These are phyloP conservation scores for Trichopus zeylanicus DNA, from an alignment of 116 monocot species.

Conservation along the genomic window DNA sequence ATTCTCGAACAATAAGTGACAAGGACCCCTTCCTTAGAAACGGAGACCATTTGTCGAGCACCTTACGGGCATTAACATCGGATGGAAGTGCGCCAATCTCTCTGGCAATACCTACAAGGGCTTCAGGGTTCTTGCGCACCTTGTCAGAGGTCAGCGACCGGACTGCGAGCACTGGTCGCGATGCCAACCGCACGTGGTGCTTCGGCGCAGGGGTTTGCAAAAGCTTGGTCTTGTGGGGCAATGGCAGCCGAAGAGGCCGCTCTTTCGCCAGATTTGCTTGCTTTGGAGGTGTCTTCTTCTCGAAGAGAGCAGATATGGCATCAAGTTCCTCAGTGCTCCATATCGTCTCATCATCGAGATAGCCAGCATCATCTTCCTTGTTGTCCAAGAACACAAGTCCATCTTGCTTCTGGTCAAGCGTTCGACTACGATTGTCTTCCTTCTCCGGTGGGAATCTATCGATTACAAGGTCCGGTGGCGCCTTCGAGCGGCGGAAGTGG, in stretches of 20 bases:
- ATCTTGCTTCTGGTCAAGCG: too few species aligned
- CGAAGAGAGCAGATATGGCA: slow-evolving; percentile 73
- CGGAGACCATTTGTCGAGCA: slow-evolving; percentile 54
- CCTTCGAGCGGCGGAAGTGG: slow-evolving; percentile 29
- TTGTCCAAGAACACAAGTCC: too few species aligned
- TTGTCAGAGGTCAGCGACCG: slow-evolving; percentile 27
- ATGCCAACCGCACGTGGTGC: slow-evolving; percentile 41
- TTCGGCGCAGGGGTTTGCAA: slow-evolving; percentile 48
- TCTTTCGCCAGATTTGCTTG: slow-evolving; percentile 14
- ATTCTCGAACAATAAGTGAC: slow-evolving; percentile 73
- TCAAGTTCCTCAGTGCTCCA: slow-evolving; percentile 81
- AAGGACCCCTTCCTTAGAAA: slow-evolving; percentile 82
- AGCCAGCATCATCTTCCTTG: neutral
- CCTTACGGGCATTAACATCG: slow-evolving; percentile 37
- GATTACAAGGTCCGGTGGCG: slow-evolving; percentile 25
- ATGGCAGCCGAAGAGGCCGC: slow-evolving; percentile 34
- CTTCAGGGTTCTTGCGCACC: slow-evolving; percentile 62
- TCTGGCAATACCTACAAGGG: slow-evolving; percentile 53
- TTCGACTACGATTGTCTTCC: neutral
- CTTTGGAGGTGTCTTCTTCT: slow-evolving; percentile 41
- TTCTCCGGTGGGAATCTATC: neutral
- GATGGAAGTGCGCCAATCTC: slow-evolving; percentile 52
- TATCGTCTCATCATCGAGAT: slow-evolving; percentile 10
- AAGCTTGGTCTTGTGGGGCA: slow-evolving; percentile 17
- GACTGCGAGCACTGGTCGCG: slow-evolving; percentile 13